Evolutionary conservation across 768 basidiomycete genomes (phyloP), one percentile per base, ranked within the genome.

Genomic region (Xerocomellus dryophilus): DNA sequence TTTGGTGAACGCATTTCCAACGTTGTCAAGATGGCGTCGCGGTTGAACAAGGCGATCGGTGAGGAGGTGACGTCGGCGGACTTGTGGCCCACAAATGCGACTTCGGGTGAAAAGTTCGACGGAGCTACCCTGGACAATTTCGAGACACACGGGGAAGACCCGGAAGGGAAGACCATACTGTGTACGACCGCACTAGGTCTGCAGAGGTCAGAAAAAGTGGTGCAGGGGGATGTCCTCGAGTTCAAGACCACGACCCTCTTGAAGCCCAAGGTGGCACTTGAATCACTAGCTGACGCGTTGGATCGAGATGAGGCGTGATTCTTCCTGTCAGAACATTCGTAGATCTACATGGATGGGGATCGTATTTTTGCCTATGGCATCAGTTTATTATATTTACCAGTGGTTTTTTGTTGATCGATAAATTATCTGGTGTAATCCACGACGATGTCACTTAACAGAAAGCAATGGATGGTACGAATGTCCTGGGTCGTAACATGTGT

Each of bases 181-280:
- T 84, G 84, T 59, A 83, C 82, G 43, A 83, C 78, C 18, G 79
- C 82, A 45, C 71, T 85, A 4, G 83, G 83, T 3, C 69, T 85
- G 32, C 68, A 71, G 43, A 63, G 73, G 51, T 69, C 70, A 9
- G 73, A 73, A 43, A 76, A 68, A 50, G 49, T 69, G 18, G 60
- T 58, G 17, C 62, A 72, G n/a, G 78, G 74, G 11, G 70, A 70
- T 32, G 60, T 60, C 5, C 76, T 73, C n/a, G 74, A 77, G 36
- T 82, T 78, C 81, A 73, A 78, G 36, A 76, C 74, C 20, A 66
- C 67, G 3, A 72, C 79, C 0, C 66, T 85, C 50, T 62, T 82
- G 54, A 81, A 76, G 65, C 81, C 83, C 5, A 81, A 76, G 50
- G 78, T 85, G n/a, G 74, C 81, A 1, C 68, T 84, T 9, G 75